Evolutionary conservation across 2,329 filamentous ascomycete species (phyloP), one percentile per base, ranked within the genome.

Genomic region (Rosellinia necatrix): DNA sequence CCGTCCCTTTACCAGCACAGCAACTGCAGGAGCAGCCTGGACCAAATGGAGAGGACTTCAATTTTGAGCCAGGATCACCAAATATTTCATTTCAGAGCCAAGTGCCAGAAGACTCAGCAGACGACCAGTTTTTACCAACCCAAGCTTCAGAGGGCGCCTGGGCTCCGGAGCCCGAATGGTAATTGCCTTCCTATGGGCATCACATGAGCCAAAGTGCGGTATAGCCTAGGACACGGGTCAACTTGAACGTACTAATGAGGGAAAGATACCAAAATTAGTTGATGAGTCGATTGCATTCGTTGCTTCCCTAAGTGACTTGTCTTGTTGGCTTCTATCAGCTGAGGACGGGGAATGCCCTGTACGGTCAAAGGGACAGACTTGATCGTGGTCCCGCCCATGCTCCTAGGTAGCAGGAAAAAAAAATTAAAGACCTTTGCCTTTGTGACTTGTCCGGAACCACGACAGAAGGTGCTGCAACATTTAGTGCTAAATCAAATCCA

Each of bases 321-420:
- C 55, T 54, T 50, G 50, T 63, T 52, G 48, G 50, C 52, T 54
- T 57, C 54, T 40, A 32, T 64, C 57, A 63, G 51, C 66, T 66
- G 70, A 74, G 73, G 75, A 77, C 88, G 91, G 92, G 92, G 93
- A 97, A 97, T 92, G 93, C 93, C 93, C 92, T 97, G 92, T 94
- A 86, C 82, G 86, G 81, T 84, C 82, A 84, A 84, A 82, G 87
- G 89, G 87, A 80, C 88, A 85, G 85, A 91, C 91, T 93, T 96
- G 74, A 93, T 80, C 87, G 91, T 92, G 88, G 83, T 88, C 87
- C 88, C 83, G 79, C 81, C 64, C 63, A 56, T 53, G 60, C 59
- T 62, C 56, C 61, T 68, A 67, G 63, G 53, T 61, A 57, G 54
- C 52, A 47, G 53, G n/a, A 61, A 62, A 46, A 61, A 64, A 56